Base-by-base conservation (phyloP, 352 stramenopile genomes). In the Globisporangium ultimum region DNA sequence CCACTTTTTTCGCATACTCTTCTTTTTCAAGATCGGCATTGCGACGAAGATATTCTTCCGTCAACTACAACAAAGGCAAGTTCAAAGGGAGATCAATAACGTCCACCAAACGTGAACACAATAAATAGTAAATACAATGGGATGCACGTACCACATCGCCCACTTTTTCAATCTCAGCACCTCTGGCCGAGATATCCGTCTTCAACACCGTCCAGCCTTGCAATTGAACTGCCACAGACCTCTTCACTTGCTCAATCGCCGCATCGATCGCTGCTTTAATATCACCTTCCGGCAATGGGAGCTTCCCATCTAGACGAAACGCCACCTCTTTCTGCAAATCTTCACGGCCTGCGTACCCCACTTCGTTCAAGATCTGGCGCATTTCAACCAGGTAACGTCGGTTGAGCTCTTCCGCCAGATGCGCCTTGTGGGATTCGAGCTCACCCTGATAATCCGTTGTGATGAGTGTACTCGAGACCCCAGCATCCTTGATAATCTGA, bases 341-440 rank as follows among this genome's bases (percentile, higher is more conserved):
- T 54, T 91, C 77, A 17, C 80, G 76, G 21, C 77, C 79, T 5
- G 67, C 70, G 48, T 72, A 90, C 28, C 76, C 82, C 7, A 86
- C 68, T 24, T 93, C 80, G 48, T 75, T 88, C 41, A 93, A 38
- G 48, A 93, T 87, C 36, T 91, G 83, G 0, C 77, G 78, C 55
- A 93, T 85, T 57, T 93, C 83, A 21, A 91, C 72, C 50, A 87
- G 79, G 55, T 93, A 93, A 2, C 80, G 80, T 18, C 83, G 73
- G 49, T 86, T 89, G 48, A 93, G 63, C 53, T 93, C 83, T 47
- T 85, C 76, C 0, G 70, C 61, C 34, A 93, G 50, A 28, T 89
- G 77, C 1, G 63, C 46, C 48, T 93, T 93, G 68, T 91, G 74
- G 28, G 71, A 59, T 14, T 89, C 76, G 22, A 93, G 45, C 17